Evolutionary conservation across 495 filamentous ascomycete species (phyloP).

Genomic region (Hypoxylon perforatum): DNA sequence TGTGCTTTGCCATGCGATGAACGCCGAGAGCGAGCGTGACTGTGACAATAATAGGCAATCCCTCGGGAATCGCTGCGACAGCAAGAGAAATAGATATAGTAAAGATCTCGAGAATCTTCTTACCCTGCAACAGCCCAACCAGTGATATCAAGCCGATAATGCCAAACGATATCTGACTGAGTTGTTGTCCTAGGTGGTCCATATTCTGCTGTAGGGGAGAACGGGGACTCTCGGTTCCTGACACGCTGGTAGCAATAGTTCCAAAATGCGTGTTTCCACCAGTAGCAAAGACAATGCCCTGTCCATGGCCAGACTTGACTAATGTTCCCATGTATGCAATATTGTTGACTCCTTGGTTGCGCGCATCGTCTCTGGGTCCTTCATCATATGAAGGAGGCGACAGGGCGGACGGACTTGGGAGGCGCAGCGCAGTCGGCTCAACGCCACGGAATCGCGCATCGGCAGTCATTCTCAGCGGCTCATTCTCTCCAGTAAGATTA

Average conservation of each 20-base stretch:
- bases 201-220: conserved; percentile 96
- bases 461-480: conserved; percentile 82
- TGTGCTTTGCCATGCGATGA: conserved; percentile 90
- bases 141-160: conserved; percentile 94
- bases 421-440: conserved; percentile 42
- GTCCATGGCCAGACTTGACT: conserved; percentile 94
- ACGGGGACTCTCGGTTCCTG: conserved; percentile 92
- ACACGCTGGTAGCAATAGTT: conserved; percentile 90
- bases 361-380: conserved; percentile 44
- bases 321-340: conserved; percentile 99
- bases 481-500: conserved; percentile 96
- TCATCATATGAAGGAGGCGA: conserved; percentile 32
- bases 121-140: conserved; percentile 87
- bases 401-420: conserved; percentile 52
- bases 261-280: conserved; percentile 95
- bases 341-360: conserved; percentile 63
- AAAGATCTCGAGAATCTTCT: conserved; percentile 92
- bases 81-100: conserved; percentile 97
- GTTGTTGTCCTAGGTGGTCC: conserved; percentile 91
- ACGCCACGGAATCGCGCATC: conserved; percentile 73
- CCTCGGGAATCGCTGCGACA: conserved; percentile 96
- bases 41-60: conserved; percentile 96
- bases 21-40: conserved; percentile 95
- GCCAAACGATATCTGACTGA: conserved; percentile 94
- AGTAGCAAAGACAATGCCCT: conserved; percentile 94